phyloP scores from a whole-genome alignment of 805 yeast species.

The Lipomyces sp. region DNA sequence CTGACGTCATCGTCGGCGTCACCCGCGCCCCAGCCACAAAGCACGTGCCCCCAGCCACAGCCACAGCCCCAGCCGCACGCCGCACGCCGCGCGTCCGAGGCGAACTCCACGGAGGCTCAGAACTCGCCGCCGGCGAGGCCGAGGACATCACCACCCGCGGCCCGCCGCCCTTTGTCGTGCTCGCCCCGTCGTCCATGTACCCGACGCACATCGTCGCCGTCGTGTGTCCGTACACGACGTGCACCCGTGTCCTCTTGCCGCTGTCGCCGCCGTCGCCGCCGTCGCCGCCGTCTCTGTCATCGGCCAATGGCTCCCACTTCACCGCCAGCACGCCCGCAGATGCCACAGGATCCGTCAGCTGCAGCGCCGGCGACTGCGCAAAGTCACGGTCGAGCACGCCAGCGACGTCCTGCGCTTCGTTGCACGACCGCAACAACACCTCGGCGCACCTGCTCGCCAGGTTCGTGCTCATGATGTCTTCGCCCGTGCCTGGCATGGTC shows the following conservation, averaged over 20 bases:
- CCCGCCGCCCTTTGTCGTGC: too few species aligned
- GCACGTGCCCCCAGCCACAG: too few species aligned
- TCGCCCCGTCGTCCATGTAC: too few species aligned
- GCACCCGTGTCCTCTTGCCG: background rate
- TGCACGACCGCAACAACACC: background rate
- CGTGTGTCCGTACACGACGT: slow-evolving; percentile 19
- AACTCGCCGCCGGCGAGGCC: too few species aligned
- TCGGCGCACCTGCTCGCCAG: slow-evolving; percentile 32
- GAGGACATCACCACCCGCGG: too few species aligned
- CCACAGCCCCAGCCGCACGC: too few species aligned
- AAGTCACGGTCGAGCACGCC: background rate
- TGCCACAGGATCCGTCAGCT: slow-evolving; percentile 10
- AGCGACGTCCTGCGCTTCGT: slow-evolving; percentile 1
- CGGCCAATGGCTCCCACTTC: slow-evolving; percentile 2
- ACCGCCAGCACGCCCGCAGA: slow-evolving; percentile 13
- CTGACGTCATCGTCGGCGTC: too few species aligned
- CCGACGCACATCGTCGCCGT: slow-evolving; percentile 21
- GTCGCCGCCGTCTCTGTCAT: too few species aligned
- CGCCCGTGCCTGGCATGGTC: slow-evolving; percentile 35
- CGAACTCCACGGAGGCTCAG: too few species aligned
- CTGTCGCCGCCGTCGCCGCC: slow-evolving; percentile 1
- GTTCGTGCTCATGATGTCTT: slow-evolving; percentile 38
- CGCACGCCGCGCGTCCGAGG: too few species aligned
- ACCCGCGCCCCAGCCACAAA: too few species aligned
- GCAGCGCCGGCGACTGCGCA: slow-evolving; percentile 5